Evolutionary conservation across 225 moss, liverwort and hornwort genomes (phyloP), one percentile per base, ranked within the genome.

Genomic region (Marchantia polymorpha): DNA sequence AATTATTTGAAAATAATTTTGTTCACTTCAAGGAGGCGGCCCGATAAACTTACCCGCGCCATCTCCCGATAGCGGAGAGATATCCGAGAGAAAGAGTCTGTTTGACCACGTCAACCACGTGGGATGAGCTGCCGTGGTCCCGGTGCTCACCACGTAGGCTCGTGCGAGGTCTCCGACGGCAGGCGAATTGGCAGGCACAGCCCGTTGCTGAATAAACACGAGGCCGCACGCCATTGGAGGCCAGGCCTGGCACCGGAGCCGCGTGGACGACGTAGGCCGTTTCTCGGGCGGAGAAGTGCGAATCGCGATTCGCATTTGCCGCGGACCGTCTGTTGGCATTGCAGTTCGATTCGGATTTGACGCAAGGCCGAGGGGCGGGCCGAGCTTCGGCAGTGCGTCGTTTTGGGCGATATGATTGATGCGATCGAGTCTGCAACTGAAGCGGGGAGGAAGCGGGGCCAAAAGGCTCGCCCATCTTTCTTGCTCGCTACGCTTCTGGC

Each of bases 91-190:
- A 75, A 31, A 39, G 7, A 31, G 74, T 52, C 3, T 25, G 19
- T 6, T 6, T 58, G 17, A 73, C 22, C 73, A 73, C 73, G 73
- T 73, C 73, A 73, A 53, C 52, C 73, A 73, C 73, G 73, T 73
- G 50, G 50, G 52, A 19, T 26, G 1, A 31, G 30, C 17, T 58
- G 55, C 30, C 74, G 52, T 54, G 51, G 73, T 52, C 26, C 26
- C 26, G 51, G 53, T 19, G 46, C 50, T 12, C 72, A 27, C 17
- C 56, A 27, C 27, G 74, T 56, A 12, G 51, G 52, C 74, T 30
- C 55, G 30, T 23, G 55, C 23, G 17, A 69, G 17, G 4, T 46
- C 56, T 58, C 55, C 55, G 7, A 53, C 53, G 73, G 53, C 74
- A 19, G 69, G 69, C 73, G 25, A 51, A n/a, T n/a, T 53, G 65